These are phyloP conservation scores for Monosporascus sp. DNA, from an alignment of 2,329 filamentous ascomycete species.

Conservation along the genomic window DNA sequence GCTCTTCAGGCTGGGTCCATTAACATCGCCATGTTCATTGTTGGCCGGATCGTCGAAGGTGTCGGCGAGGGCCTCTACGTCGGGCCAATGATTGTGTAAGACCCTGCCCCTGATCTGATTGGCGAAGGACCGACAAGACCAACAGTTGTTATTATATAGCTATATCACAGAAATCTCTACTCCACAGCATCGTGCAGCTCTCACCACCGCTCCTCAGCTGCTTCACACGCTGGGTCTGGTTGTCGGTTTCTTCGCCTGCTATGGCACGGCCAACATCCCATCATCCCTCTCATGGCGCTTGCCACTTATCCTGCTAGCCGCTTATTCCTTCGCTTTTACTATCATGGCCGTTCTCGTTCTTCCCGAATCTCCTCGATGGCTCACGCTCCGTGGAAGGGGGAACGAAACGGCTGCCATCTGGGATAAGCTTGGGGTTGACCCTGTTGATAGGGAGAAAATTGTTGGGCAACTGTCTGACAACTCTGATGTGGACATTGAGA, in stretches of 20 bases:
- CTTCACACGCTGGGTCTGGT: conserved; percentile 5
- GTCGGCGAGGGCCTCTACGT: conserved; percentile 10
- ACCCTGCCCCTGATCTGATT: not conserved
- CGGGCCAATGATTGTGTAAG: conserved; percentile 2
- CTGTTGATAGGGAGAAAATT: conserved; percentile 6
- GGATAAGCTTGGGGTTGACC: conserved; percentile 2
- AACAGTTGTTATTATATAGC: not conserved
- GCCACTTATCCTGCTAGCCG: conserved; percentile 6
- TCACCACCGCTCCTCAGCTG: conserved; percentile 6
- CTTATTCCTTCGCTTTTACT: conserved; percentile 1
- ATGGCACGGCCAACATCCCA: conserved; percentile 4
- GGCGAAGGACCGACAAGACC: not conserved
- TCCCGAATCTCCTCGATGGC: conserved; percentile 8
- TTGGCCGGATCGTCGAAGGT: conserved; percentile 7
- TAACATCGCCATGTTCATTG: conserved; percentile 8
- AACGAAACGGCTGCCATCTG: conserved; percentile 3
- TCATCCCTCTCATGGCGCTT: conserved; percentile 7
- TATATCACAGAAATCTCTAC: conserved; percentile 10
- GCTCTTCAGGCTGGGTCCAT: conserved; percentile 6
- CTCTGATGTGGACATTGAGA: not conserved
- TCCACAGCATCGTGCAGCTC: conserved; percentile 1
- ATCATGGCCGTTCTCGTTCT: not conserved
- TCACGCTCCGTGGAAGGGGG: not conserved
- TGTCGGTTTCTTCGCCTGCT: conserved; percentile 9
- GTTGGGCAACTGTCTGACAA: no score